Evolutionary conservation across 2,329 filamentous ascomycete species (phyloP).

Genomic region (Alternaria ethzedia): DNA sequence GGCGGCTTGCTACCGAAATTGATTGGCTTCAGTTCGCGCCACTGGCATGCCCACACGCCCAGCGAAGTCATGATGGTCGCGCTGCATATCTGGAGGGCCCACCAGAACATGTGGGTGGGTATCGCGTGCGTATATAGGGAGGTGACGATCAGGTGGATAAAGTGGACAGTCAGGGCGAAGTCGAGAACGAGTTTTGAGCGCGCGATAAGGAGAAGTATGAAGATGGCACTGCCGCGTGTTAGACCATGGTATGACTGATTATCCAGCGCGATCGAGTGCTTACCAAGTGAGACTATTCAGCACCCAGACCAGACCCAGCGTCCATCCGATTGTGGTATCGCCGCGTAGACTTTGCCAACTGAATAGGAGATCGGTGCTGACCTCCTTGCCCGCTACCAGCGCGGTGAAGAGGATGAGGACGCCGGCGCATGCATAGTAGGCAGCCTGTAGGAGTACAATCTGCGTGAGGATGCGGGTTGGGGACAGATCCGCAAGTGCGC

Average conservation of each 20-base stretch:
- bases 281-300: slow-evolving; percentile 70
- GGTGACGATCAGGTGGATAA: slow-evolving; percentile 79
- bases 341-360: slow-evolving; percentile 69
- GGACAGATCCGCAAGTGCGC: slow-evolving; percentile 70
- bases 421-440: slow-evolving; percentile 68
- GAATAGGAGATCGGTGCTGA: slow-evolving; percentile 65
- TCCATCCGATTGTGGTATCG: slow-evolving; percentile 74
- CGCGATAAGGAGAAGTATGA: slow-evolving; percentile 81
- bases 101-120: slow-evolving; percentile 85
- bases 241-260: slow-evolving; percentile 2
- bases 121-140: slow-evolving; percentile 78
- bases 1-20: slow-evolving; percentile 72
- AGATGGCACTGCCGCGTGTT: slow-evolving; percentile 69
- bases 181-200: slow-evolving; percentile 95
- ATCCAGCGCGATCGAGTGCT: slow-evolving; percentile 23
- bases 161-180: slow-evolving; percentile 88
- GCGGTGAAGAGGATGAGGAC: slow-evolving; percentile 71
- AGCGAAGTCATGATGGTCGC: slow-evolving; percentile 70
- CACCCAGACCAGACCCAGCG: slow-evolving; percentile 71
- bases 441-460: slow-evolving; percentile 68
- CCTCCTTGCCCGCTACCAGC: slow-evolving; percentile 67
- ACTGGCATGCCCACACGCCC: slow-evolving; percentile 90
- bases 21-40: slow-evolving; percentile 87
- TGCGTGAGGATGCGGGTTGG: slow-evolving; percentile 71
- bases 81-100: slow-evolving; percentile 70